phyloP scores from a whole-genome alignment of 345 rosid genomes.

The Boechera divaricarpa region DNA sequence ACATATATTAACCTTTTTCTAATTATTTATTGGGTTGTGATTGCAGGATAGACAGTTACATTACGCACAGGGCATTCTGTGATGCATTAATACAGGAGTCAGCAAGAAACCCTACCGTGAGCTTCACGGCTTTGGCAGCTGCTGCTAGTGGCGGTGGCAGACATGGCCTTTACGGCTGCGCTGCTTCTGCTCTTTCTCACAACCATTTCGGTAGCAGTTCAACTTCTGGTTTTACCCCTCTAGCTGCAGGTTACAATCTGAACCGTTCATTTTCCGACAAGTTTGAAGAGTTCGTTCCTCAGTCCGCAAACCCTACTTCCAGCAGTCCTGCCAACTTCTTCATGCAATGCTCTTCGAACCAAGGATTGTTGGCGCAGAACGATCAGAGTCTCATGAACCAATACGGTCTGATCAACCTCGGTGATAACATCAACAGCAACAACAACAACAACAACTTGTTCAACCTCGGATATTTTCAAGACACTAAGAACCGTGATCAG shows the following conservation, averaged over 20 bases:
- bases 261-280: slow-evolving; percentile 42
- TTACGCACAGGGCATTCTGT: slow-evolving; percentile 86
- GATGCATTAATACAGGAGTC: slow-evolving; percentile 82
- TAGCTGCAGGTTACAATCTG: slow-evolving; percentile 41
- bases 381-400: slow-evolving; percentile 43
- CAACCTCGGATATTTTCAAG: slow-evolving; percentile 65
- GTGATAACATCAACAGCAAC: slow-evolving; percentile 32
- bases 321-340: slow-evolving; percentile 44
- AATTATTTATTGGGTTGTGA: slow-evolving; percentile 20
- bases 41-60: slow-evolving; percentile 81
- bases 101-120: slow-evolving; percentile 61
- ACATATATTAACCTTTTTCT: neutral
- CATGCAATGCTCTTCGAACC: slow-evolving; percentile 56
- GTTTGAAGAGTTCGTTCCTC: slow-evolving; percentile 54
- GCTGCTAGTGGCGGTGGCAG: slow-evolving; percentile 35
- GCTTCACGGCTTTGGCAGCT: slow-evolving; percentile 49
- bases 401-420: slow-evolving; percentile 36
- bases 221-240: slow-evolving; percentile 32
- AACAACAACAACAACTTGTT: slow-evolving; percentile 42
- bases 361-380: slow-evolving; percentile 39
- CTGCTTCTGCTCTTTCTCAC: slow-evolving; percentile 44
- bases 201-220: slow-evolving; percentile 30
- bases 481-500: slow-evolving; percentile 37
- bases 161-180: slow-evolving; percentile 55
- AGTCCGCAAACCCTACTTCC: slow-evolving; percentile 41